Base-by-base conservation (phyloP, 2,329 filamentous ascomycete species). In the Verticillium klebahnii region DNA sequence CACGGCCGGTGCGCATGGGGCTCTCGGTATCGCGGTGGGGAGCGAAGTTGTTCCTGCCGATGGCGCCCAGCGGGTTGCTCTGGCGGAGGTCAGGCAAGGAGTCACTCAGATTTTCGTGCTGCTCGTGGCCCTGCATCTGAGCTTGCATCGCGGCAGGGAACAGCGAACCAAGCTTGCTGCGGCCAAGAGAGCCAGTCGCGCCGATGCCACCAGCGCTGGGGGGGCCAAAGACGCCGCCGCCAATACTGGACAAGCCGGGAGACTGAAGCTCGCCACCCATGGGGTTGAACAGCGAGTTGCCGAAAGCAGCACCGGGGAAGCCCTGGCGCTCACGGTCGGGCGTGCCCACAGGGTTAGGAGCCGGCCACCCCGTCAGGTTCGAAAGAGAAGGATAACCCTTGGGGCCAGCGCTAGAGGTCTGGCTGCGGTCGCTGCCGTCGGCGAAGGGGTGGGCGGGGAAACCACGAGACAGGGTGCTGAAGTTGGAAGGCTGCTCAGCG, bases 81-180 rank as follows among this genome's bases (percentile, higher is more conserved):
- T 88, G 85, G 59, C 87, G 84, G 61, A 87, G 76, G 64, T 90
- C 86, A 5, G 84, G 82, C 14, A 83, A 72, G 1, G 80, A 80
- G 62, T 89, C 87, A 39, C 81, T 79, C 57, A 87, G 68, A 62
- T 72, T 81, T 31, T 86, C 84, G 4, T 88, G 85, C 54, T 89
- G 89, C 14, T 94, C 90, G 34, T 88, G 83, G 3, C 78, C 77
- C 63, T 93, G 90, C 89, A 96, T 93, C 73, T 96, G 92, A 39
- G 93, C 91, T 76, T 97, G 93, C 90, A 96, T 93, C 5, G 90
- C 89, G 1, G 88, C 79, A 9, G 94, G 93, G 71, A 99, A 97
- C 29, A 99, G 80, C 1, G 92, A 93, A 2, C 91, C 90, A 45
- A 97, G 81, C 75, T 93, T 96, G 78, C 91, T 95, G 40, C 92